phyloP scores from a whole-genome alignment of 495 filamentous ascomycete species.

The Tirmania nivea region DNA sequence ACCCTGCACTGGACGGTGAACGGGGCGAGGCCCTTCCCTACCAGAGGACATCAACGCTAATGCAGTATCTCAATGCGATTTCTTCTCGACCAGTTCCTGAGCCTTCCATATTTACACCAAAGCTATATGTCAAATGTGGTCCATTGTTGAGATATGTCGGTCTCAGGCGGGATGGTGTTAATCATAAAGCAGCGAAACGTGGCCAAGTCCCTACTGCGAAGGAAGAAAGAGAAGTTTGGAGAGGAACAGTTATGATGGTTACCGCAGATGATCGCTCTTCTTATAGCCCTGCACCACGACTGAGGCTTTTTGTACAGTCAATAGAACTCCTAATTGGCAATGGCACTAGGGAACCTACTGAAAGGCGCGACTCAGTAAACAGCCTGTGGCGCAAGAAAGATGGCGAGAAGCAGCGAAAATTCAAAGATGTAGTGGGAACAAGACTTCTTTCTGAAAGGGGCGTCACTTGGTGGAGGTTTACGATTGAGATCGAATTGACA shows the following conservation, averaged over 20 bases:
- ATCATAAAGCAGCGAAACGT: not conserved
- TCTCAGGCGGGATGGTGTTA: constrained; percentile 32
- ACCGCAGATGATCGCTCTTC: constrained; percentile 61
- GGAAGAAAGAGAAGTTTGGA: constrained; percentile 57
- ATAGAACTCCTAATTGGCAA: constrained; percentile 40
- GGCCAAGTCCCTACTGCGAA: constrained; percentile 19
- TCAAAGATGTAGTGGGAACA: constrained; percentile 57
- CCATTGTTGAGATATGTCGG: constrained; percentile 78
- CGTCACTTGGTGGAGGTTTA: constrained; percentile 92
- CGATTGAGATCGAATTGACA: constrained; percentile 69
- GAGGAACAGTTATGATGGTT: constrained; percentile 84
- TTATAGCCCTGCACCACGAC: constrained; percentile 52
- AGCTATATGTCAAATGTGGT: constrained; percentile 69
- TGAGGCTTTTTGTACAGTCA: constrained; percentile 68
- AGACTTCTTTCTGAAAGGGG: constrained; percentile 69
- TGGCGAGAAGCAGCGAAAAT: constrained; percentile 53
- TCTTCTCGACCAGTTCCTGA: constrained; percentile 20
- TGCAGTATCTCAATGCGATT: constrained; percentile 16
- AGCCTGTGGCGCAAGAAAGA: constrained; percentile 23
- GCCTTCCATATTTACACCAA: constrained; percentile 56
- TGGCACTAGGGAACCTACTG: constrained; percentile 27
- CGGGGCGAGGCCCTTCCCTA: constrained; percentile 6
- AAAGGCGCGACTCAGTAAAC: constrained; percentile 6
- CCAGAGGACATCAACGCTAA: constrained; percentile 12
- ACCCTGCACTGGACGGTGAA: not conserved